Evolutionary conservation across 345 rosid genomes (phyloP).

Genomic region (Anastatica hierochuntica): DNA sequence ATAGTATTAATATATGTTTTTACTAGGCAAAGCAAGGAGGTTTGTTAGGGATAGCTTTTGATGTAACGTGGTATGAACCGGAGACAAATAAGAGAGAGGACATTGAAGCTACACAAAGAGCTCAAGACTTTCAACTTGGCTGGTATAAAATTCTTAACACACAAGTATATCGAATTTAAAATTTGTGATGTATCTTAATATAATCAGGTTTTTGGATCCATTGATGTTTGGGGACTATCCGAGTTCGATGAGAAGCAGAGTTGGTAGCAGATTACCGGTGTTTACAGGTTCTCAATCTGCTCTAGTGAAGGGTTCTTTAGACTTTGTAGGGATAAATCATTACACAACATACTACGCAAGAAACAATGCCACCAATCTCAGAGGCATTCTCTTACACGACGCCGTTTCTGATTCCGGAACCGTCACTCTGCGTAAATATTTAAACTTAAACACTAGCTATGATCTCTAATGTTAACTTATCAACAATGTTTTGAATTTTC

Average conservation of each 20-base stretch:
- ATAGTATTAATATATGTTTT: no score
- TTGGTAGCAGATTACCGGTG: conserved; percentile 59
- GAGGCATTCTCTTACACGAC: conserved; percentile 46
- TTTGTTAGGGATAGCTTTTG: conserved; percentile 56
- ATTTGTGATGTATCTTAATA: background rate
- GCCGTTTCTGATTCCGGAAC: conserved; percentile 77
- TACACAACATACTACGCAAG: conserved; percentile 76
- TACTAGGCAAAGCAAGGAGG: conserved; percentile 61
- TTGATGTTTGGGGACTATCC: conserved; percentile 85
- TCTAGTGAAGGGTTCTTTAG: conserved; percentile 70
- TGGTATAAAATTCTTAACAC: conserved; percentile 40
- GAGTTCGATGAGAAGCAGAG: conserved; percentile 69
- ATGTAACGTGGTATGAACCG: conserved; percentile 81
- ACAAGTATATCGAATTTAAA: no score
- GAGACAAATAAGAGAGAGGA: conserved; percentile 44
- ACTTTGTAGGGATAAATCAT: conserved; percentile 91
- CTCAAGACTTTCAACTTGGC: conserved; percentile 97
- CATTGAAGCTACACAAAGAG: conserved; percentile 76
- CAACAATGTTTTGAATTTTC: conserved; percentile 8
- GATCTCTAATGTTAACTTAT: background rate
- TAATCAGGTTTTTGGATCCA: conserved; percentile 74
- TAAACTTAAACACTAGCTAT: background rate
- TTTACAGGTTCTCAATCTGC: conserved; percentile 49
- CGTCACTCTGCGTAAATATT: conserved; percentile 47
- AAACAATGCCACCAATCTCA: conserved; percentile 22